Evolutionary conservation across 1,139 yeast species (phyloP), one percentile per base, ranked within the genome.

Genomic region (Yamadazyma kanchanaburiensis): DNA sequence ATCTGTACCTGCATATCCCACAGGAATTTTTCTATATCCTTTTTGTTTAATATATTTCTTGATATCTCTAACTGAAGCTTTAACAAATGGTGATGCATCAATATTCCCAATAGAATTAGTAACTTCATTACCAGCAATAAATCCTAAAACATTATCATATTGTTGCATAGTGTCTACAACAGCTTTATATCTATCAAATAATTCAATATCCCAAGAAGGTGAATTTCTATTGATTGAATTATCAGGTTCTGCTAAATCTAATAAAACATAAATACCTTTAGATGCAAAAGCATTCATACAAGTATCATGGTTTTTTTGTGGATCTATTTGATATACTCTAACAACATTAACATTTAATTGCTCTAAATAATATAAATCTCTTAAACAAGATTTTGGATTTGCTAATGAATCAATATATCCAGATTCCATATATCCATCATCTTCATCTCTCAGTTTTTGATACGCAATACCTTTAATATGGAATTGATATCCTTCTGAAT

Each of bases 91-190:
- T 7, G 80, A 67, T 1, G 79, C 72, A 32, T 63, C 60, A 1
- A 76, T 62, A 38, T 70, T 75, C 2, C 58, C 53, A 21, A 48
- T 56, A 23, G 73, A 70, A 42, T 70, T 74, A 9, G 80, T 62
- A 9, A 77, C 82, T 51, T 77, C 82, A 46, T 77, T 76, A 0
- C 82, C 83, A 1, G 80, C 81, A 48, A 77, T 66, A 45, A 73
- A 74, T 0, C 83, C 84, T 34, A 77, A 51, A 2, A 72, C 42
- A 43, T 77, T 77, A 15, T 60, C 47, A 44, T 73, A 77, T 22
- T 55, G 49, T 21, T 60, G 62, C 66, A 77, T 60, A 1, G 69
- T 40, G 43, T 75, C 80, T 30, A 77, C 63, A 2, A 77, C 83
- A 5, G 58, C 53, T 42, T 68, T 72, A 44, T 64, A 66, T 23